A percentile compares a stretch with the other conserved stretches of the same genome.
Evolutionary conservation across 2,329 filamentous ascomycete species (phyloP).

Genomic region (Penicillium sp.): DNA sequence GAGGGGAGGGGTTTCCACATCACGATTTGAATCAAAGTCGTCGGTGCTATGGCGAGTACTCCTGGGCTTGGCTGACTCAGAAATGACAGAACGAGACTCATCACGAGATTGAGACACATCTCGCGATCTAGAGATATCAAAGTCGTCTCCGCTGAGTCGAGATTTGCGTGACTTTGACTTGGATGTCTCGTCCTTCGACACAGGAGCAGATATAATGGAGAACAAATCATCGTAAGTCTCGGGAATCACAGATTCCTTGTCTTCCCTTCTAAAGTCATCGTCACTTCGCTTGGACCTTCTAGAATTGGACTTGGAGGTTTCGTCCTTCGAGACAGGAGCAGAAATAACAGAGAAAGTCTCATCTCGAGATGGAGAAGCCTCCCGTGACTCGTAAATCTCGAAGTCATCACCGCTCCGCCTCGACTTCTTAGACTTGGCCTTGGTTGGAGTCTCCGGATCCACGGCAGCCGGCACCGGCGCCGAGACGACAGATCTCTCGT

Average conservation of each 20-base stretch:
- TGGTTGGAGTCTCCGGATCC: conserved; percentile 1
- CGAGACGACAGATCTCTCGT: conserved; percentile 16
- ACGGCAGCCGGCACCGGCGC: not conserved
- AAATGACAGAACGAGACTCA: conserved; percentile 25
- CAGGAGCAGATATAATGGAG: conserved; percentile 3
- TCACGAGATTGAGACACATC: conserved; percentile 6
- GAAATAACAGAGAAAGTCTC: not conserved
- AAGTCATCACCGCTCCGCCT: conserved; percentile 3
- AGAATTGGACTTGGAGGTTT: conserved; percentile 1
- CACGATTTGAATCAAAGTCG: conserved; percentile 24
- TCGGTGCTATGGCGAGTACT: conserved; percentile 22
- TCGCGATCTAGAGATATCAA: not conserved
- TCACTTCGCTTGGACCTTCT: not conserved
- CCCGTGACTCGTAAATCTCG: not conserved
- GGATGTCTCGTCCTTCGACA: conserved; percentile 3
- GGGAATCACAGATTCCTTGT: not conserved
- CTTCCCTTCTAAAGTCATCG: not conserved
- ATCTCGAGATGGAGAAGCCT: not conserved
- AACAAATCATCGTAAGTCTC: conserved; percentile 3
- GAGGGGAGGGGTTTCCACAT: conserved; percentile 3
- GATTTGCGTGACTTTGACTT: conserved; percentile 5
- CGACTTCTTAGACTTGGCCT: not conserved
- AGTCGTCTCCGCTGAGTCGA: conserved; percentile 4
- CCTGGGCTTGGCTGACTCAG: conserved; percentile 19
- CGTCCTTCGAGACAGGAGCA: conserved; percentile 1